These are phyloP conservation scores for Seminavis robusta DNA, from an alignment of 108 stramenopile genomes.

Conservation along the genomic window DNA sequence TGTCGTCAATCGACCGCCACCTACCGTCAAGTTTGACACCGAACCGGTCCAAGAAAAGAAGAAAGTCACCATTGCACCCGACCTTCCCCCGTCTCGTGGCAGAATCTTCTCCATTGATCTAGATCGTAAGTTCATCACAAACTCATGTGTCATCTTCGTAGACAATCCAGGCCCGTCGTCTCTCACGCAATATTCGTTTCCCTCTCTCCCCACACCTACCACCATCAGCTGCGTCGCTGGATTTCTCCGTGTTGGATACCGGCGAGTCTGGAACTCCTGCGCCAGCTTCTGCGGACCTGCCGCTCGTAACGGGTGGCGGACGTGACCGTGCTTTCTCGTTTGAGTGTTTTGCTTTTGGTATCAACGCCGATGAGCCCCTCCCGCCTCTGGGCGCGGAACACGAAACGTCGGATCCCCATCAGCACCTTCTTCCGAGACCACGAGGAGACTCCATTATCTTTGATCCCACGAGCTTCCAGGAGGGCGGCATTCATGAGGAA, in stretches of 20 bases:
- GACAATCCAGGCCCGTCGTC: slow-evolving; percentile 3
- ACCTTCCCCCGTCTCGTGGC: no score
- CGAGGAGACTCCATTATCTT: slow-evolving; percentile 92
- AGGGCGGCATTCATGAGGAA: slow-evolving; percentile 87
- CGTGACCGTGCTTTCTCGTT: slow-evolving; percentile 81
- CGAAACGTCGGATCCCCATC: background rate
- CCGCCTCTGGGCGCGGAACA: slow-evolving; percentile 29
- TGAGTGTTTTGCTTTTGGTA: slow-evolving; percentile 84
- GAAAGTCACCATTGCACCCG: background rate
- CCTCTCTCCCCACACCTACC: background rate
- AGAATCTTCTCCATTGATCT: slow-evolving; percentile 83
- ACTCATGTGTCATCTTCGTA: slow-evolving; percentile 11
- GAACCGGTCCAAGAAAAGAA: slow-evolving; percentile 8
- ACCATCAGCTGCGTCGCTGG: background rate
- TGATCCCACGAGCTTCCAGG: slow-evolving; percentile 82
- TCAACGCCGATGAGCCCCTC: slow-evolving; percentile 58
- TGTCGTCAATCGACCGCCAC: background rate
- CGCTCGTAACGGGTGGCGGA: slow-evolving; percentile 11
- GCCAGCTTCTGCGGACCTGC: slow-evolving; percentile 6
- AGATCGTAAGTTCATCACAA: slow-evolving; percentile 56
- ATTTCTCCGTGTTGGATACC: background rate
- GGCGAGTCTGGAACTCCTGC: background rate
- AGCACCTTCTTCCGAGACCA: slow-evolving; percentile 19
- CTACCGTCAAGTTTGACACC: slow-evolving; percentile 11
- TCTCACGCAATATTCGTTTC: no score